These are phyloP conservation scores for Luffa aegyptiaca DNA, from an alignment of 306 rosid species.

Conservation along the genomic window DNA sequence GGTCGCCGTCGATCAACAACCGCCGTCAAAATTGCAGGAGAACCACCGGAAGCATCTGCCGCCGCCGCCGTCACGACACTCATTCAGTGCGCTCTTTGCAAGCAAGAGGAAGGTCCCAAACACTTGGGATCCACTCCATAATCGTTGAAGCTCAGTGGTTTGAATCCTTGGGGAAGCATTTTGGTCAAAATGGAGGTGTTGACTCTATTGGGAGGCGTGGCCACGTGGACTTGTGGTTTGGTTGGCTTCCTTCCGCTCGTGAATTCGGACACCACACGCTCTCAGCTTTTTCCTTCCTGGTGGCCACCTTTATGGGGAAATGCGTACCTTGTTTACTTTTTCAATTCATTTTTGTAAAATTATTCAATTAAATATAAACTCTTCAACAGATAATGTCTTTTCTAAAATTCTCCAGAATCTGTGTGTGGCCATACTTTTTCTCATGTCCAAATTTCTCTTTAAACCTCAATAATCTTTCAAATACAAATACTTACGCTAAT, in stretches of 20 bases:
- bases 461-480: background rate
- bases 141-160: constrained; percentile 41
- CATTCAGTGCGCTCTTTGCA: constrained; percentile 36
- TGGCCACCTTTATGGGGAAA: background rate
- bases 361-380: background rate
- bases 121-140: constrained; percentile 87
- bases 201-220: background rate
- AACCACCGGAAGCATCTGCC: background rate
- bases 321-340: background rate
- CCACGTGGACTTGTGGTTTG: background rate
- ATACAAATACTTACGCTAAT: background rate
- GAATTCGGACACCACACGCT: background rate
- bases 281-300: background rate
- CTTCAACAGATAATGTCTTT: background rate
- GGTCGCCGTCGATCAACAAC: background rate
- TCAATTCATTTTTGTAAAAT: background rate
- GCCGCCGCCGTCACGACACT: constrained; percentile 1
- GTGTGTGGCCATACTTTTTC: background rate
- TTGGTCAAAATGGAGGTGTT: background rate
- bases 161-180: background rate
- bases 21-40: background rate
- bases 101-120: constrained; percentile 80
- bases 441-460: background rate
- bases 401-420: background rate
- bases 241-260: background rate